phyloP scores from a whole-genome alignment of 2,329 filamentous ascomycete genomes.

The Dactylellina leptospora region DNA sequence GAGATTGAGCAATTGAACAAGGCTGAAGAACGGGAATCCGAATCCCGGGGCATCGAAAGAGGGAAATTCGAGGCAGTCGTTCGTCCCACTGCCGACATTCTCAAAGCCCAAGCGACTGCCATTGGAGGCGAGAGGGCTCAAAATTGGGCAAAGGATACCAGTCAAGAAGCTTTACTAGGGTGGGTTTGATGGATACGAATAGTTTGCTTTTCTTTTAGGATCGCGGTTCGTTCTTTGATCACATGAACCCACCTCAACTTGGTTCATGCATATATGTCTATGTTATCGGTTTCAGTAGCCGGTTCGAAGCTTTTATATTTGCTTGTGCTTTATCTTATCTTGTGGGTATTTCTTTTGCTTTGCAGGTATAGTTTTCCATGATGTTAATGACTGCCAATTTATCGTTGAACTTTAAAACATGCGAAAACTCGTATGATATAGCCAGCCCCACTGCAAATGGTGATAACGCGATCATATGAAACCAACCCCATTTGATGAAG shows the following conservation, averaged over 20 bases:
- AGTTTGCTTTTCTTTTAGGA: too few species aligned
- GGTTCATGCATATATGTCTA: conserved; percentile 8
- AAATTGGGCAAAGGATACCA: conserved; percentile 30
- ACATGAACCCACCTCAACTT: conserved; percentile 13
- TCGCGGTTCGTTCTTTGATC: background rate
- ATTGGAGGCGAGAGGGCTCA: conserved; percentile 38
- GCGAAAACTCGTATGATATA: background rate
- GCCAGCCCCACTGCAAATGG: background rate
- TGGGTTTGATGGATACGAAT: conserved; percentile 23
- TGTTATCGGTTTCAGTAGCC: conserved; percentile 17
- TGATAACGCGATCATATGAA: background rate
- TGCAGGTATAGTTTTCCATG: background rate
- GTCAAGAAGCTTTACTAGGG: conserved; percentile 30
- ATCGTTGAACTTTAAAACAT: background rate
- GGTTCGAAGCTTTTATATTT: background rate
- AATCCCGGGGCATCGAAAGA: conserved; percentile 40
- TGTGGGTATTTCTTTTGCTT: background rate
- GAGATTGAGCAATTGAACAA: conserved; percentile 39
- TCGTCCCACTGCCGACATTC: conserved; percentile 25
- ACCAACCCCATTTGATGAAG: too few species aligned
- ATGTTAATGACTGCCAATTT: conserved; percentile 2
- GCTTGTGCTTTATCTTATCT: conserved; percentile 7
- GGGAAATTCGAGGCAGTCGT: conserved; percentile 46
- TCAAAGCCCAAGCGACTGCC: conserved; percentile 30
- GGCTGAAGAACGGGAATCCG: conserved; percentile 38